Percentiles rank a stretch among this genome's conserved stretches.
Conservation (phyloP, 495 filamentous ascomycete genomes). For the Bathelium albidoporum region DNA sequence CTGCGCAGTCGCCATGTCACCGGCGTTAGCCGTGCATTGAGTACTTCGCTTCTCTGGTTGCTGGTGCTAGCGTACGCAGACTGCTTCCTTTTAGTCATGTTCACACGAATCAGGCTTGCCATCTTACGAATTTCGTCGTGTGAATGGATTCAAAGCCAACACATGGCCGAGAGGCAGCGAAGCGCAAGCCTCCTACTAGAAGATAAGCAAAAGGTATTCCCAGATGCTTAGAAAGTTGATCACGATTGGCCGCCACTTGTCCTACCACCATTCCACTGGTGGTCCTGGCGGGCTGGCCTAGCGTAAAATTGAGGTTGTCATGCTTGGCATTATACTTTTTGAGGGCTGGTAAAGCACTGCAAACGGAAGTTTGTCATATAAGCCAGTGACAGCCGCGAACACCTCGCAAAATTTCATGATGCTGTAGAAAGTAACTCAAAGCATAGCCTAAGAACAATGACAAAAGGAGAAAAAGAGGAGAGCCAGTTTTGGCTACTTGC, state of each 20-base stretch:
- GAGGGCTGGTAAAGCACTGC: neutral
- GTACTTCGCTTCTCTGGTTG: neutral
- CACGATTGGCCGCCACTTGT: constrained; percentile 31
- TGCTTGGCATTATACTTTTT: neutral
- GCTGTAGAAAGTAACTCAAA: neutral
- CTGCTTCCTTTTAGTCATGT: neutral
- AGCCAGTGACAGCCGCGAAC: neutral
- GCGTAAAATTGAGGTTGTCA: neutral
- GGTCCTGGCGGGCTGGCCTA: constrained; percentile 6
- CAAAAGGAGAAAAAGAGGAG: neutral
- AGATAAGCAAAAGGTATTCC: constrained; percentile 41
- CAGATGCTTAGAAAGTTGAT: constrained; percentile 38
- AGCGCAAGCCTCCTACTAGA: constrained; percentile 37
- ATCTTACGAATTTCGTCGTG: constrained; percentile 25
- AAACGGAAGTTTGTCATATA: neutral
- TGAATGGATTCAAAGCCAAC: constrained; percentile 9
- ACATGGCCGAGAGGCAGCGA: constrained; percentile 31
- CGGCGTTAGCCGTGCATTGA: constrained; percentile 2
- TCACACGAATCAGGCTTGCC: constrained; percentile 26
- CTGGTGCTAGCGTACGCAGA: neutral
- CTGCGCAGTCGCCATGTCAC: constrained; percentile 2
- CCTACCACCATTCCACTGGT: constrained; percentile 36
- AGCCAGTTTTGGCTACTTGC: neutral
- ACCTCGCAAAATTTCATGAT: neutral
- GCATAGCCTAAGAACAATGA: neutral